phyloP scores from a whole-genome alignment of 192 early-diverging fungal species.

The Physocladia obscura region DNA sequence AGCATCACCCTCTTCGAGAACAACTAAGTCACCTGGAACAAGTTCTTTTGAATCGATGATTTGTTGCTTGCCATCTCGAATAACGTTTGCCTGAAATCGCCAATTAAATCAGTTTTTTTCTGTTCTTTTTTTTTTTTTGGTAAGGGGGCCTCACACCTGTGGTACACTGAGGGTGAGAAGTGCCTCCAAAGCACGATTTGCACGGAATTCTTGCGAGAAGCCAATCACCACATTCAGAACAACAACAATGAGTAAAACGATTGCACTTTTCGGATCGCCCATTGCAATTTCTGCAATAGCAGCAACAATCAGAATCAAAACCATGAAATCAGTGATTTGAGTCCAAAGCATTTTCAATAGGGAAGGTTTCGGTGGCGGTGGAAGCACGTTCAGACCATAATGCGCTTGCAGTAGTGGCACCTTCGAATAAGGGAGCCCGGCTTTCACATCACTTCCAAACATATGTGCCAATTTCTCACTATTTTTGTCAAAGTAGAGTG shows the following conservation, averaged over 20 bases:
- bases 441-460: slow-evolving; percentile 71
- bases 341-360: slow-evolving; percentile 76
- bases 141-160: slow-evolving; percentile 27
- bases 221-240: slow-evolving; percentile 83
- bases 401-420: slow-evolving; percentile 66
- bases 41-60: slow-evolving; percentile 75
- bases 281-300: slow-evolving; percentile 58
- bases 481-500: slow-evolving; percentile 92
- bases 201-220: slow-evolving; percentile 88
- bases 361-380: slow-evolving; percentile 69
- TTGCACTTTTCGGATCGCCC: slow-evolving; percentile 43
- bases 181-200: slow-evolving; percentile 91
- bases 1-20: slow-evolving; percentile 91
- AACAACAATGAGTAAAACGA: slow-evolving; percentile 78
- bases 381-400: slow-evolving; percentile 85
- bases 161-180: slow-evolving; percentile 86
- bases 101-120: slow-evolving; percentile 7
- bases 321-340: slow-evolving; percentile 94
- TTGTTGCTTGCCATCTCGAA: slow-evolving; percentile 76
- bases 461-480: slow-evolving; percentile 81
- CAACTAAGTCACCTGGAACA: slow-evolving; percentile 88
- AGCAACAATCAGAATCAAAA: slow-evolving; percentile 80
- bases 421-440: slow-evolving; percentile 61
- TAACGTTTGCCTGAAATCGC: slow-evolving; percentile 63
- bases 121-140: no score